Conservation (phyloP, 1,284 basidiomycete species). For the Ustilago xerochloae region DNA sequence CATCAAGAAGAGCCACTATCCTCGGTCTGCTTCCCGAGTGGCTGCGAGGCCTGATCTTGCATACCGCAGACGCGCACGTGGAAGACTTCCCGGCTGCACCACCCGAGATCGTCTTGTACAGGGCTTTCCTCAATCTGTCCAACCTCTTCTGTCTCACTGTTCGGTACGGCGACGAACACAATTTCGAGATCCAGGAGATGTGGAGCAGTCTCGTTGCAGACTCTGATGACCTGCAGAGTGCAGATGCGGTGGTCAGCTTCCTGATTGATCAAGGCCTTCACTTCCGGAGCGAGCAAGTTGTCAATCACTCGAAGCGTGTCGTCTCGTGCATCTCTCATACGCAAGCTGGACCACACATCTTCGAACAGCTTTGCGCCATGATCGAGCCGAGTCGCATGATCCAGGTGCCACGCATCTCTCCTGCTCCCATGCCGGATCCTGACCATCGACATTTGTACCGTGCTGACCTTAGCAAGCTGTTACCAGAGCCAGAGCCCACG, state of each 20-base stretch:
- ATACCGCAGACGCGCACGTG: constrained; percentile 21
- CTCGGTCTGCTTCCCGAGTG: constrained; percentile 59
- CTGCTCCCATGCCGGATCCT: constrained; percentile 58
- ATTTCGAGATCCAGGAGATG: constrained; percentile 84
- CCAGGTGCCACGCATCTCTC: constrained; percentile 76
- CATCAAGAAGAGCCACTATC: constrained; percentile 46
- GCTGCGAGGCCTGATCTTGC: constrained; percentile 51
- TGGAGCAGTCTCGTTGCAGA: constrained; percentile 79
- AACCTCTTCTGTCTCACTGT: constrained; percentile 86
- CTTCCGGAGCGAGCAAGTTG: constrained; percentile 81
- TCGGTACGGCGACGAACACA: constrained; percentile 79
- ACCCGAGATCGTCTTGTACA: constrained; percentile 42
- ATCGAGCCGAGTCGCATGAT: constrained; percentile 86
- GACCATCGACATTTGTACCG: constrained; percentile 64
- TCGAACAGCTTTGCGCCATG: constrained; percentile 84
- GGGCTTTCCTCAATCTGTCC: constrained; percentile 73
- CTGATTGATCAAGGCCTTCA: constrained; percentile 87
- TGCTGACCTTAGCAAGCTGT: constrained; percentile 40
- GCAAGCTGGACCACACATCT: constrained; percentile 78
- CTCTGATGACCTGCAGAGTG: constrained; percentile 73
- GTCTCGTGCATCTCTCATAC: constrained; percentile 86
- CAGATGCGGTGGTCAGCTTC: constrained; percentile 83
- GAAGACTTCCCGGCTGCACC: constrained; percentile 30
- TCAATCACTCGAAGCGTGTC: constrained; percentile 82
- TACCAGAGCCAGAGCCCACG: constrained; percentile 36